These are phyloP conservation scores for Podaxis carcinomalis DNA, from an alignment of 768 basidiomycete species.

Conservation along the genomic window DNA sequence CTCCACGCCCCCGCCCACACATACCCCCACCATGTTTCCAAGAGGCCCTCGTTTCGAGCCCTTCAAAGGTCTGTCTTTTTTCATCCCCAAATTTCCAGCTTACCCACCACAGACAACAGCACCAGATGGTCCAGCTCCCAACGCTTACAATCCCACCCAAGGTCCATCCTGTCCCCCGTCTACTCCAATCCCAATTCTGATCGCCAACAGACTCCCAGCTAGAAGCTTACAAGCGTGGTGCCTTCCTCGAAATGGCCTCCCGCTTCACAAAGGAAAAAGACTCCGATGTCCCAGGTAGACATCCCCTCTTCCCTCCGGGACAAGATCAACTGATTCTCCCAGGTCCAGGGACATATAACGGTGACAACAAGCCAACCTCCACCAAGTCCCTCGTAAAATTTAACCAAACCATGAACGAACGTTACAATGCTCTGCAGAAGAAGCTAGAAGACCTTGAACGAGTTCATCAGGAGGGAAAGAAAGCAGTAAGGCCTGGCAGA, in stretches of 20 bases:
- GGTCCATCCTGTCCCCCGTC: background rate
- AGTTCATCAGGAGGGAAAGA: slow-evolving; percentile 64
- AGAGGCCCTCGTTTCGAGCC: slow-evolving; percentile 44
- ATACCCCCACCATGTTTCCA: slow-evolving; percentile 33
- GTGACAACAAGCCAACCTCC: slow-evolving; percentile 12
- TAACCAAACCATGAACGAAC: slow-evolving; percentile 31
- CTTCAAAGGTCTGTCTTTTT: slow-evolving; percentile 28
- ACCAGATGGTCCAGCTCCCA: slow-evolving; percentile 50
- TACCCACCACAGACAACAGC: slow-evolving; percentile 24
- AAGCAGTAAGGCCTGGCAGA: slow-evolving; percentile 38
- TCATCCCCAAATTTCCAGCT: background rate
- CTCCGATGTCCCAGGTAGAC: slow-evolving; percentile 38
- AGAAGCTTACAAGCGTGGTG: slow-evolving; percentile 53
- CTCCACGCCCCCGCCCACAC: background rate
- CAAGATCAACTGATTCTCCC: background rate
- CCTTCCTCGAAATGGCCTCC: slow-evolving; percentile 53
- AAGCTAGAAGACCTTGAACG: slow-evolving; percentile 63
- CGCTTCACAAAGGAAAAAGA: slow-evolving; percentile 44
- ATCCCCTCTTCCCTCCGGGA: background rate
- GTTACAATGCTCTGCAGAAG: slow-evolving; percentile 51
- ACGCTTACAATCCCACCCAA: slow-evolving; percentile 34
- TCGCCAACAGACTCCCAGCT: slow-evolving; percentile 33
- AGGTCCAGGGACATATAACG: background rate
- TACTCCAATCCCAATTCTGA: background rate
- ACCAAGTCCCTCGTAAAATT: slow-evolving; percentile 15